These are phyloP conservation scores for Paecilomyces sp. DNA, from an alignment of 2,329 filamentous ascomycete genomes.

Conservation along the genomic window DNA sequence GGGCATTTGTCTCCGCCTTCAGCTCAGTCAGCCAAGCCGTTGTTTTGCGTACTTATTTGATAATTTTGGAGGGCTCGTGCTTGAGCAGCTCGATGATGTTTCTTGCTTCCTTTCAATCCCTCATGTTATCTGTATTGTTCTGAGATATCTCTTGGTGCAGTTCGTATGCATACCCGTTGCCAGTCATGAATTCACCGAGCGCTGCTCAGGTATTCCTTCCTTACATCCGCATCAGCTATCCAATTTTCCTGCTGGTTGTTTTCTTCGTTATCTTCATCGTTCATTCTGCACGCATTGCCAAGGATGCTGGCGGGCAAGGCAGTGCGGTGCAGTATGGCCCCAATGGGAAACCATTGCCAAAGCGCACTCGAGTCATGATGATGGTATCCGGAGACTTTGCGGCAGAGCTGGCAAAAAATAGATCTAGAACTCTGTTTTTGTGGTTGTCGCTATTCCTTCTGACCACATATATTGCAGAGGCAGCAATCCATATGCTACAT, in stretches of 20 bases:
- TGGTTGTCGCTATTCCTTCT: constrained; percentile 69
- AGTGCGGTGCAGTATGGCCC: constrained; percentile 60
- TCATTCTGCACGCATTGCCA: constrained; percentile 52
- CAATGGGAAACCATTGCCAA: constrained; percentile 79
- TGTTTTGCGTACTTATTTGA: too few relatives aligned
- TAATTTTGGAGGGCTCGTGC: too few relatives aligned
- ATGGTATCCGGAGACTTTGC: constrained; percentile 40
- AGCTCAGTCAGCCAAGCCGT: too few relatives aligned
- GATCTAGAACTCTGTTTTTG: constrained; percentile 62
- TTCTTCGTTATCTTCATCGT: constrained; percentile 57
- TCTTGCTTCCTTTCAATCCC: too few relatives aligned
- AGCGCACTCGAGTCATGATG: constrained; percentile 46
- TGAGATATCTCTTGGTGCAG: too few relatives aligned
- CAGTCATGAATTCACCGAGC: not conserved
- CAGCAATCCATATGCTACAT: constrained; percentile 65
- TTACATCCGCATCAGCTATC: constrained; percentile 52
- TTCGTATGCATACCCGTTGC: not conserved
- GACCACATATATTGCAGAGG: constrained; percentile 68
- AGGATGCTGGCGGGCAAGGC: constrained; percentile 38
- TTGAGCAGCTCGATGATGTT: too few relatives aligned
- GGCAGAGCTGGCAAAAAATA: constrained; percentile 54
- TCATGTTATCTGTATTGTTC: too few relatives aligned
- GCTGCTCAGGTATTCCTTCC: constrained; percentile 36
- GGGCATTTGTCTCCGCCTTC: too few relatives aligned
- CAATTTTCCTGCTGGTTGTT: constrained; percentile 56